Percentiles rank a stretch among this genome's conserved stretches.
Conservation (phyloP, 2,329 filamentous ascomycete genomes). For the Aspergillus tamarii region DNA sequence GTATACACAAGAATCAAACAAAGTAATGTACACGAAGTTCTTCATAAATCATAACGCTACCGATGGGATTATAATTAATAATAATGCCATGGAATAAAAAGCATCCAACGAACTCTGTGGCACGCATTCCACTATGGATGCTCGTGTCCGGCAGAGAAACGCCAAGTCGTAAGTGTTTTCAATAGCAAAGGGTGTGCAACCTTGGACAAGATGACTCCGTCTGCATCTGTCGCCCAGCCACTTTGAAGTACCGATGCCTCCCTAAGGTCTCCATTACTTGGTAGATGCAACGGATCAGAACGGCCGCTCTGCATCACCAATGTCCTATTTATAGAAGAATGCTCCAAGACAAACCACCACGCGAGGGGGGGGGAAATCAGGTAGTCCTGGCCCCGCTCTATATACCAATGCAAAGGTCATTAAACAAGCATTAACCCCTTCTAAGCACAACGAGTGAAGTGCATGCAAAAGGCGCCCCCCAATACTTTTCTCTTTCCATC, state of each 20-base stretch:
- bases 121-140: neutral
- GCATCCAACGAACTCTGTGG: neutral
- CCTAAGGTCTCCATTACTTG: constrained; percentile 1
- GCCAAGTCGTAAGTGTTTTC: neutral
- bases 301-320: neutral
- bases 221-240: neutral
- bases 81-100: constrained; percentile 11
- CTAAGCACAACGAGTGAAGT: constrained; percentile 45
- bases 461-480: constrained; percentile 36
- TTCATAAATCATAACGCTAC: constrained; percentile 18
- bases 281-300: neutral
- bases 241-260: neutral
- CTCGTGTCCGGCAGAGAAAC: neutral
- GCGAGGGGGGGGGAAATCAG: neutral
- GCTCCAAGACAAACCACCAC: constrained; percentile 2
- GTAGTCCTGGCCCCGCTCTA: constrained; percentile 25
- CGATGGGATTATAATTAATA: constrained; percentile 13
- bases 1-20: constrained; percentile 11
- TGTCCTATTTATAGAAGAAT: neutral
- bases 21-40: constrained; percentile 15
- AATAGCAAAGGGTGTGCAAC: neutral
- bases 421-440: constrained; percentile 32
- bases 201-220: neutral
- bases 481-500: constrained; percentile 29
- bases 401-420: constrained; percentile 40